These are phyloP conservation scores for Pascua sp. DNA, from an alignment of 1,284 basidiomycete genomes.

Conservation along the genomic window DNA sequence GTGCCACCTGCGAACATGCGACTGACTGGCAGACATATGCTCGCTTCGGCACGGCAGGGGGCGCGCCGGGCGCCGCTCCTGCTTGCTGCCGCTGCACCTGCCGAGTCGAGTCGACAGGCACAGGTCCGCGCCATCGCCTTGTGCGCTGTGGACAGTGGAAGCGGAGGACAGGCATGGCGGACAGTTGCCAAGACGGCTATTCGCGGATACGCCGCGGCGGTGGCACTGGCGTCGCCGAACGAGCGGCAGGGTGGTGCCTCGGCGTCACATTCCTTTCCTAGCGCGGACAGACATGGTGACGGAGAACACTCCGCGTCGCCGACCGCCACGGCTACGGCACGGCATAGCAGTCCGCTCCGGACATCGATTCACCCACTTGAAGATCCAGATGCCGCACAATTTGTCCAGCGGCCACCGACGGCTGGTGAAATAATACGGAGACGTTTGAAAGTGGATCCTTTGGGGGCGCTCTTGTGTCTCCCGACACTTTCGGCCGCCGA, in stretches of 20 bases:
- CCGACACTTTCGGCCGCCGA: not conserved
- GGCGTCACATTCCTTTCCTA: not conserved
- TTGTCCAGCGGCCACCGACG: not conserved
- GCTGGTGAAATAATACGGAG: constrained; percentile 14
- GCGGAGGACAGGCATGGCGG: not conserved
- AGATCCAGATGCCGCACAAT: not conserved
- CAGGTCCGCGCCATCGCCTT: constrained; percentile 8
- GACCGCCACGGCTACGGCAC: not conserved
- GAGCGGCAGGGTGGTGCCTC: not conserved
- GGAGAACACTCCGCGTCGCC: not conserved
- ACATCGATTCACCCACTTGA: not conserved
- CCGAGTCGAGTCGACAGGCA: constrained; percentile 36
- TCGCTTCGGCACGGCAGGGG: constrained; percentile 26
- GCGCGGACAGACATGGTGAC: not conserved
- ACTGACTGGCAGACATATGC: constrained; percentile 15
- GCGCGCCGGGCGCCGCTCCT: constrained; percentile 10
- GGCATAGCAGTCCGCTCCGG: not conserved
- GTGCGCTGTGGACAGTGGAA: not conserved
- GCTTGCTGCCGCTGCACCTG: constrained; percentile 15
- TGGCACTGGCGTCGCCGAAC: not conserved
- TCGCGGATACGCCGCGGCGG: not conserved
- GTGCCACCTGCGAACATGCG: not conserved
- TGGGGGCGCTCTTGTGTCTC: constrained; percentile 12
- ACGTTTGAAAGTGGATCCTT: constrained; percentile 3
- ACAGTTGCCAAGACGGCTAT: not conserved